Conservation (phyloP, 352 stramenopile genomes). For the Pythium plurisporium region DNA sequence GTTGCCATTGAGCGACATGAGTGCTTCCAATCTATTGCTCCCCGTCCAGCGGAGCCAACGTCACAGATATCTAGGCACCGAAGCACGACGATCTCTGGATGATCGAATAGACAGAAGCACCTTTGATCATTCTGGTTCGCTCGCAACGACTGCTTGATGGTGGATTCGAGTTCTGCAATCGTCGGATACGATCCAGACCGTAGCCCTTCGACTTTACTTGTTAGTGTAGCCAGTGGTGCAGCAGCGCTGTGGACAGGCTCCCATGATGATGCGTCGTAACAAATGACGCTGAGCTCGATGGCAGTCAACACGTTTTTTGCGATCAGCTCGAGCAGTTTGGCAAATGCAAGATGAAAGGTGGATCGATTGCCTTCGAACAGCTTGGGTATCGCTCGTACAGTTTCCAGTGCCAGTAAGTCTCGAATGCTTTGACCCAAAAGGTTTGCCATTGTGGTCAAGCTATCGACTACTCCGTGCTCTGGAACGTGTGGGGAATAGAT, state of each 20-base stretch:
- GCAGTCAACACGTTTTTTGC: conserved; percentile 38
- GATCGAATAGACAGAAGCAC: conserved; percentile 10
- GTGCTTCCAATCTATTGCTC: background rate
- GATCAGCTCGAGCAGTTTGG: conserved; percentile 30
- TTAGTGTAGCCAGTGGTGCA: background rate
- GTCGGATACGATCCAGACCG: background rate
- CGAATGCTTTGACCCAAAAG: conserved; percentile 45
- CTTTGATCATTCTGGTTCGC: background rate
- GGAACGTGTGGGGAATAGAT: conserved; percentile 41
- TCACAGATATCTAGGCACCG: conserved; percentile 7
- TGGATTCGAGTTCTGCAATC: background rate
- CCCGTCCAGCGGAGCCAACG: conserved; percentile 2
- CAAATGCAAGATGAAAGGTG: conserved; percentile 37
- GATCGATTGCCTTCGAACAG: conserved; percentile 63
- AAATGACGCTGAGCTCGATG: conserved; percentile 34
- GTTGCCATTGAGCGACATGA: conserved; percentile 21
- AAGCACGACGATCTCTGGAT: conserved; percentile 23
- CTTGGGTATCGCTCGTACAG: conserved; percentile 19
- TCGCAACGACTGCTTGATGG: background rate
- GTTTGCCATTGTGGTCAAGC: conserved; percentile 42
- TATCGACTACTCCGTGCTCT: conserved; percentile 52
- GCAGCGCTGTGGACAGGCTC: background rate
- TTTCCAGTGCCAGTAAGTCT: conserved; percentile 20
- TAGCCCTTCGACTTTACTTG: background rate
- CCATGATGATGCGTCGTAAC: conserved; percentile 11